A percentile compares a stretch with the other conserved stretches of the same genome.
Conservation (phyloP, 2,329 filamentous ascomycete species). For the Aspergillus cejpii region DNA sequence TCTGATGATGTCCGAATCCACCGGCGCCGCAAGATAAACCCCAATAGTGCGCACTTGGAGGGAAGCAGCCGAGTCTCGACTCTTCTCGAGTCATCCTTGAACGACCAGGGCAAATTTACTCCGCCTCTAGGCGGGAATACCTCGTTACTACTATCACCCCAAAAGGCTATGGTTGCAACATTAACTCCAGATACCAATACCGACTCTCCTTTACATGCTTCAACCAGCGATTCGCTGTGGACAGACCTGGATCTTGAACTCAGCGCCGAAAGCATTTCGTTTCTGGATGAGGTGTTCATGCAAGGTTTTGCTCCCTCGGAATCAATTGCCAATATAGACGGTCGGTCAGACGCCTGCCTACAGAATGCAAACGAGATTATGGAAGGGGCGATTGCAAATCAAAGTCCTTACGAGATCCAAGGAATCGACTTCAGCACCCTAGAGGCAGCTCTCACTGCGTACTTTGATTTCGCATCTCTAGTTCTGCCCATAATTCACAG, state of each 20-base stretch:
- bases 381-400: slow-evolving; percentile 1
- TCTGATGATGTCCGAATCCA: slow-evolving; percentile 17
- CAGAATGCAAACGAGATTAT: slow-evolving; percentile 1
- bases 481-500: slow-evolving; percentile 19
- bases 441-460: slow-evolving; percentile 13
- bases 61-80: no score
- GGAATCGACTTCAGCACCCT: slow-evolving; percentile 2
- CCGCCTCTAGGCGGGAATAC: no score
- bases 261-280: slow-evolving; percentile 19
- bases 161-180: no score
- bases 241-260: slow-evolving; percentile 10
- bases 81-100: no score
- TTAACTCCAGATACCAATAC: no score
- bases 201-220: no score
- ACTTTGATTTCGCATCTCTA: slow-evolving; percentile 20
- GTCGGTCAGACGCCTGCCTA: no score
- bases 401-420: background rate
- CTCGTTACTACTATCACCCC: no score
- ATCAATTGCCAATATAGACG: no score
- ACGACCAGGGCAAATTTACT: no score
- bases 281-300: slow-evolving; percentile 23
- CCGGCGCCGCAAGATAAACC: background rate
- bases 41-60: background rate
- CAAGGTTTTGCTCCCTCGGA: no score
- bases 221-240: no score